Evolutionary conservation across 495 filamentous ascomycete genomes (phyloP).

Genomic region (Bryoglossum gracile): DNA sequence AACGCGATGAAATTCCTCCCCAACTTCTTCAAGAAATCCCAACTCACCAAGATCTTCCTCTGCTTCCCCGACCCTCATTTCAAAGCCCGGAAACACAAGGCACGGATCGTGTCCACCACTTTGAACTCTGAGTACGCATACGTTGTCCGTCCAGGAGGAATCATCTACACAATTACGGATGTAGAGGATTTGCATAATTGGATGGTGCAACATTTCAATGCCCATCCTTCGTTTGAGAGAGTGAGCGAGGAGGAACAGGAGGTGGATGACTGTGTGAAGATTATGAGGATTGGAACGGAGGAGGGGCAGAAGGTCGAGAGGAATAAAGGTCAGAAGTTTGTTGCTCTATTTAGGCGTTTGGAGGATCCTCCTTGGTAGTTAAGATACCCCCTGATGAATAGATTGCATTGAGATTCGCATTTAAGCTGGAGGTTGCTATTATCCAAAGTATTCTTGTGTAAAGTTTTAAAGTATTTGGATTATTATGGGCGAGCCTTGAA

Average conservation of each 20-base stretch:
- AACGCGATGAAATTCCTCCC: slow-evolving; percentile 99
- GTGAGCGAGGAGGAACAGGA: slow-evolving; percentile 59
- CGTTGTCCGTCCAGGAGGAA: slow-evolving; percentile 70
- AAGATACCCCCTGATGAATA: slow-evolving; percentile 18
- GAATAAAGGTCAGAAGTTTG: slow-evolving; percentile 81
- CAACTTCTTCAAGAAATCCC: slow-evolving; percentile 76
- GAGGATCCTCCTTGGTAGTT: slow-evolving; percentile 33
- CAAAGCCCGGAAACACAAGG: slow-evolving; percentile 95
- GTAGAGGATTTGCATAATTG: slow-evolving; percentile 89
- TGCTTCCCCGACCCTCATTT: slow-evolving; percentile 99
- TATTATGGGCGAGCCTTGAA: no score
- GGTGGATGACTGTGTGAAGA: slow-evolving; percentile 63
- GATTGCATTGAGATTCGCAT: not conserved
- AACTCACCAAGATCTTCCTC: slow-evolving; percentile 86
- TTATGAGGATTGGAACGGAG: slow-evolving; percentile 86
- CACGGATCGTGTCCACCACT: slow-evolving; percentile 81
- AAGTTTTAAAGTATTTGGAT: not conserved
- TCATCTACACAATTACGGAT: slow-evolving; percentile 94
- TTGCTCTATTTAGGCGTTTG: slow-evolving; percentile 74
- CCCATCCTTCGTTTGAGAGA: slow-evolving; percentile 59
- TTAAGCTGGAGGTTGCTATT: no score
- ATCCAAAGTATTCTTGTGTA: no score
- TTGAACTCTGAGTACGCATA: slow-evolving; percentile 92
- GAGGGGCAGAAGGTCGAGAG: slow-evolving; percentile 95
- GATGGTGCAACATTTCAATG: slow-evolving; percentile 81